Conservation (phyloP, 805 yeast genomes). For the Candida silvatica region DNA sequence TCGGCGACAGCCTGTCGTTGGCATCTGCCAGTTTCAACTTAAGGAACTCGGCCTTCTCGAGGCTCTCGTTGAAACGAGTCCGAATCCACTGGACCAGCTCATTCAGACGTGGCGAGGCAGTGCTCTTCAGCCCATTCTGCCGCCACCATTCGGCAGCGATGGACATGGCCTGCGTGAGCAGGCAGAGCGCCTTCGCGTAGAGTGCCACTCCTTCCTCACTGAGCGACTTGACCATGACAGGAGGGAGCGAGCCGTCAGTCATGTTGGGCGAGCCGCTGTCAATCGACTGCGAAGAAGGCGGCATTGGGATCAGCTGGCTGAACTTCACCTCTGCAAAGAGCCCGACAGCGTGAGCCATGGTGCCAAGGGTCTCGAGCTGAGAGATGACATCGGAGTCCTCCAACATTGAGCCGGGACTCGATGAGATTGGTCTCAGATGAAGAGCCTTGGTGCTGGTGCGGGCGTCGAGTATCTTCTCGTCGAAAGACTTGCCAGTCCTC, state of each 20-base stretch:
- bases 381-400: conserved; percentile 31
- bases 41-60: conserved; percentile 81
- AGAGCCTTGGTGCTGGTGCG: conserved; percentile 7
- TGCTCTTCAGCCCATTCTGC: conserved; percentile 25
- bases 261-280: background rate
- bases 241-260: conserved; percentile 40
- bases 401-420: conserved; percentile 1
- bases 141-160: conserved; percentile 90
- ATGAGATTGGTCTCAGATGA: conserved; percentile 1
- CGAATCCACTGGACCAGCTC: conserved; percentile 87
- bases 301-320: conserved; percentile 72
- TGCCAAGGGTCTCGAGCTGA: conserved; percentile 66
- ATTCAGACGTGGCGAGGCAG: conserved; percentile 40
- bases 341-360: conserved; percentile 84
- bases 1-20: conserved; percentile 22
- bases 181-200: conserved; percentile 75
- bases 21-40: conserved; percentile 49
- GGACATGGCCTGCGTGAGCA: conserved; percentile 80
- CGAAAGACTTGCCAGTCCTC: conserved; percentile 21
- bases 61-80: conserved; percentile 77
- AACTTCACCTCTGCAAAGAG: conserved; percentile 88
- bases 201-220: conserved; percentile 83
- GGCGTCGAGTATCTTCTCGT: conserved; percentile 5
- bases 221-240: conserved; percentile 44
- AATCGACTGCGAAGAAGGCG: conserved; percentile 35